phyloP scores from a whole-genome alignment of 2,329 filamentous ascomycete species.

The Aspergillus sergii region DNA sequence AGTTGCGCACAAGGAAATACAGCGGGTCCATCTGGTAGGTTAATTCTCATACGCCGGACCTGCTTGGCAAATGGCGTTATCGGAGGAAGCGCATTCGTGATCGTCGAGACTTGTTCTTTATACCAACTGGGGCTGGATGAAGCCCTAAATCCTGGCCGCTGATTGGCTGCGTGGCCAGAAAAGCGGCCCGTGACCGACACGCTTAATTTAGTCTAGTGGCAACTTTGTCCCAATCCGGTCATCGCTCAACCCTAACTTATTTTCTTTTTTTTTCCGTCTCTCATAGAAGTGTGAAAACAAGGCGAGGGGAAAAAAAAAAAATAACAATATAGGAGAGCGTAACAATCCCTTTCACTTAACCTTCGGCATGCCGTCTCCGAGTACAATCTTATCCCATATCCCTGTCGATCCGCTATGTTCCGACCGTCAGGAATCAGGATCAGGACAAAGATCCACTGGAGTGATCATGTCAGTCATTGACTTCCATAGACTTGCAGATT shows the following conservation, averaged over 20 bases:
- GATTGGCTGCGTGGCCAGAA: not conserved
- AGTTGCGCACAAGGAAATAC: conserved; percentile 1
- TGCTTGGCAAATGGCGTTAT: conserved; percentile 10
- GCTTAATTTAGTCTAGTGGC: not conserved
- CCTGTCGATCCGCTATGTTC: not conserved
- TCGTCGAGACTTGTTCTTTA: not conserved
- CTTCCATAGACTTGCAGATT: not conserved
- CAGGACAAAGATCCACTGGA: no score
- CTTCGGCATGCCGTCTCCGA: not conserved
- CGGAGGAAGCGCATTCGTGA: conserved; percentile 5
- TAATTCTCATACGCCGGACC: not conserved
- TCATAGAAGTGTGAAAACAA: not conserved
- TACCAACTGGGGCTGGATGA: not conserved
- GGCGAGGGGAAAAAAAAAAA: no score
- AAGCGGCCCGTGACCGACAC: not conserved
- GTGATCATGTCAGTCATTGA: not conserved
- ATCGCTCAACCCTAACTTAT: not conserved
- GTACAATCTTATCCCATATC: not conserved
- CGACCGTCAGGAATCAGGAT: not conserved
- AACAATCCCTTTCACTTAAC: not conserved
- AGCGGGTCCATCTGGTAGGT: not conserved
- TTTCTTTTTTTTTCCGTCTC: not conserved
- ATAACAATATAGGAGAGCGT: not conserved
- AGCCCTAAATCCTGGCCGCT: not conserved
- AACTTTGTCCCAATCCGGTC: no score